A percentile compares a stretch with the other conserved stretches of the same genome.
These are phyloP conservation scores for Suillus luteus DNA, from an alignment of 768 basidiomycete genomes.

Conservation along the genomic window DNA sequence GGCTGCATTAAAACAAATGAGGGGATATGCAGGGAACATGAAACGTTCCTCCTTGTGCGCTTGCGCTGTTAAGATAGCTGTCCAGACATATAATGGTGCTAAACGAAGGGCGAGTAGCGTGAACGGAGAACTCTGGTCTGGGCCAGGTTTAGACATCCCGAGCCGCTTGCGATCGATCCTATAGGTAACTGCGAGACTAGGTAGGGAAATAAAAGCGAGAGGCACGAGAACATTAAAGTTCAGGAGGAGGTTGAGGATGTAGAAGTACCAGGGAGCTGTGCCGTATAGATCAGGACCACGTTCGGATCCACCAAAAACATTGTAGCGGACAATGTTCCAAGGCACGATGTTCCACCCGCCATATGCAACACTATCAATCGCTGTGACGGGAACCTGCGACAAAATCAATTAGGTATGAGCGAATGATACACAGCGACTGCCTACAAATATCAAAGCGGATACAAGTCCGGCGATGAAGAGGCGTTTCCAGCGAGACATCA, in stretches of 20 bases:
- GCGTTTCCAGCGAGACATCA: constrained; percentile 58
- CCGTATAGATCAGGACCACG: constrained; percentile 94
- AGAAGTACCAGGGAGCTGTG: constrained; percentile 84
- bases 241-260: constrained; percentile 83
- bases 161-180: constrained; percentile 76
- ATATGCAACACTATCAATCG: constrained; percentile 85
- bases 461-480: constrained; percentile 53
- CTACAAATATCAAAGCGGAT: constrained; percentile 65
- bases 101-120: constrained; percentile 74
- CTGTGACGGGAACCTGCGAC: constrained; percentile 78
- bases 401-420: background rate
- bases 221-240: constrained; percentile 91
- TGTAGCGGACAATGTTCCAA: constrained; percentile 94
- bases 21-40: constrained; percentile 91
- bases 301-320: constrained; percentile 78
- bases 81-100: constrained; percentile 93
- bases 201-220: constrained; percentile 80
- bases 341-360: constrained; percentile 78
- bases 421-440: constrained; percentile 20
- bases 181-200: constrained; percentile 75
- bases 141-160: constrained; percentile 49
- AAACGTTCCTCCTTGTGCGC: constrained; percentile 99
- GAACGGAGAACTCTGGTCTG: constrained; percentile 77
- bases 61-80: constrained; percentile 75
- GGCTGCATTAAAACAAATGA: constrained; percentile 93